Conservation (phyloP, 192 early-diverging fungal species). For the Linnemannia zychae region DNA sequence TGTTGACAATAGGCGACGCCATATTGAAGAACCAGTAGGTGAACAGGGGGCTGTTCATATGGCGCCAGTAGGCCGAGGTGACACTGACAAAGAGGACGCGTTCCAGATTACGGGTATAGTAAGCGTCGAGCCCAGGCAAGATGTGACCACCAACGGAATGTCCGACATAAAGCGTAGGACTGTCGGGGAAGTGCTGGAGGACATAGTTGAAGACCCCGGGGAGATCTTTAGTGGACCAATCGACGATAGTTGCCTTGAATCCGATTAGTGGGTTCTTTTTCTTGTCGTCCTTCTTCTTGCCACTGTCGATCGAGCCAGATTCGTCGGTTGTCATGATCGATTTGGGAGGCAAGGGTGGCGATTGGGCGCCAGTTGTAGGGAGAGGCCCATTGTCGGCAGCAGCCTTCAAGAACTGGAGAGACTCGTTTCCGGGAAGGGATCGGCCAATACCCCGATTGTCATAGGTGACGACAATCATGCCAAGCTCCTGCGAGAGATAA, state of each 20-base stretch:
- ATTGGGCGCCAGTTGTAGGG: neutral
- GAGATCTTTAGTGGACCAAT: conserved; percentile 44
- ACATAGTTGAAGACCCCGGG: conserved; percentile 52
- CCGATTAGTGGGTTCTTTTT: conserved; percentile 51
- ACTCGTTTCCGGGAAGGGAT: conserved; percentile 38
- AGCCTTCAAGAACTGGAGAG: conserved; percentile 33
- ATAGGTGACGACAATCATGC: conserved; percentile 48
- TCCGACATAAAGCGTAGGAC: conserved; percentile 38
- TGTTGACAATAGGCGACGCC: conserved; percentile 42
- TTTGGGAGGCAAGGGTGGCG: conserved; percentile 33
- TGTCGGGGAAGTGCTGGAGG: conserved; percentile 35
- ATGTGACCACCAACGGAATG: conserved; percentile 50
- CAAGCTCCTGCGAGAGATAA: conserved; percentile 52
- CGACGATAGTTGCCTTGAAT: conserved; percentile 51
- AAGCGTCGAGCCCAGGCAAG: conserved; percentile 38
- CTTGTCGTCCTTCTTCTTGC: conserved; percentile 7
- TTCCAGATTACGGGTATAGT: conserved; percentile 54
- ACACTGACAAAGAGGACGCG: conserved; percentile 42
- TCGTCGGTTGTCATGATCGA: neutral
- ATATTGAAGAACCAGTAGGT: conserved; percentile 55
- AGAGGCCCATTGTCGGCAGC: conserved; percentile 11
- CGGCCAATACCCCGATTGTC: conserved; percentile 50
- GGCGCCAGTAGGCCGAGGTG: conserved; percentile 48
- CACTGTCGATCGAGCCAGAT: neutral
- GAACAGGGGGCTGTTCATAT: conserved; percentile 51